Evolutionary conservation across 1,139 yeast genomes (phyloP).

Genomic region (Magnusiomyces starmeri): DNA sequence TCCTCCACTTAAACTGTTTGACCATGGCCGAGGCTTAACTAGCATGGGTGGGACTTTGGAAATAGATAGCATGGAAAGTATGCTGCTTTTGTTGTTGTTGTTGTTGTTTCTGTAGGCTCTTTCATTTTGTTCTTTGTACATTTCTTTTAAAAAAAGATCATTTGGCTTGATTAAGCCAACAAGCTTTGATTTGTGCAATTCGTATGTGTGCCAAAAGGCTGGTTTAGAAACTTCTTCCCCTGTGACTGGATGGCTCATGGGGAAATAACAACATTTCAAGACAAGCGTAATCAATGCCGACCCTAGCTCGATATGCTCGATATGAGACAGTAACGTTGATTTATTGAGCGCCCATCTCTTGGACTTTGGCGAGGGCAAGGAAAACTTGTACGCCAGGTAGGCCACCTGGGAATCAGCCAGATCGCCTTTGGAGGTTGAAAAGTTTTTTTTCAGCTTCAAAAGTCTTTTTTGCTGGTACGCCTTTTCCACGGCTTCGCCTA

Average conservation of each 20-base stretch:
- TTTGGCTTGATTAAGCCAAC: slow-evolving; percentile 73
- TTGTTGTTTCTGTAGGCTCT: neutral
- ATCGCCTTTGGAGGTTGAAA: slow-evolving; percentile 22
- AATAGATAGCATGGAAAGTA: slow-evolving; percentile 38
- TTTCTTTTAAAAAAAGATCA: slow-evolving; percentile 48
- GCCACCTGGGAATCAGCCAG: neutral
- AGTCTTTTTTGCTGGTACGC: slow-evolving; percentile 6
- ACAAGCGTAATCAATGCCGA: slow-evolving; percentile 58
- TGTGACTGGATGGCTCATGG: slow-evolving; percentile 47
- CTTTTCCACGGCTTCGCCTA: slow-evolving; percentile 14
- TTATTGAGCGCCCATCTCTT: neutral
- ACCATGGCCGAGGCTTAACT: slow-evolving; percentile 77
- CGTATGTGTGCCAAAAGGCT: slow-evolving; percentile 78
- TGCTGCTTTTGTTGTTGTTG: neutral
- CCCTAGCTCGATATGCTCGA: slow-evolving; percentile 68
- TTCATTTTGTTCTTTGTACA: slow-evolving; percentile 36
- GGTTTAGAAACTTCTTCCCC: slow-evolving; percentile 52
- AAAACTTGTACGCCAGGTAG: neutral
- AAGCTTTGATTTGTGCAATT: slow-evolving; percentile 58
- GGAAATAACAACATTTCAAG: slow-evolving; percentile 50
- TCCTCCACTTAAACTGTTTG: slow-evolving; percentile 66
- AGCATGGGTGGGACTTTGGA: slow-evolving; percentile 87
- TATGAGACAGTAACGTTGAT: slow-evolving; percentile 30
- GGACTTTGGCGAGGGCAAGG: neutral
- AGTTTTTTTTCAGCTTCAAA: neutral